Evolutionary conservation across 768 basidiomycete genomes (phyloP), one percentile per base, ranked within the genome.

Genomic region (Paxillus rubicundulus): DNA sequence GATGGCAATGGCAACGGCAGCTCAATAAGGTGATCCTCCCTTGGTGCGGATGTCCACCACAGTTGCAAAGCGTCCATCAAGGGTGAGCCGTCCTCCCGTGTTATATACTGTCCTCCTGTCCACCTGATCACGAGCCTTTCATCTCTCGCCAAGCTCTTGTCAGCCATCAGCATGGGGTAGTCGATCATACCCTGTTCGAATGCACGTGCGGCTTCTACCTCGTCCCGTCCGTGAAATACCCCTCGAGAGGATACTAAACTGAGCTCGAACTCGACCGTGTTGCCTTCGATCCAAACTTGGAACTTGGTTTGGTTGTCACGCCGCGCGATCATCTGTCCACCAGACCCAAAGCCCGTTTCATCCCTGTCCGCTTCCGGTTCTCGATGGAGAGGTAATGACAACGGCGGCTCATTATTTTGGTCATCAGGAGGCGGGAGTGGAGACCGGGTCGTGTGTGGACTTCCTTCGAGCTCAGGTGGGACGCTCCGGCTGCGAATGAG

Each of bases 111-210:
- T 45, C 79, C 77, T 9, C 76, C 79, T 37, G 78, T 76, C 84
- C 90, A 95, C 53, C 81, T 77, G 46, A 95, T 80, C 3, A 92
- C 87, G 34, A 96, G 76, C 27, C 78, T 70, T 8, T 82, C 79
- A 60, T 87, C 80, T 33, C 76, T 70, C 5, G 87, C 80, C 24
- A 92, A 66, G 6, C 66, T 64, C 13, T 81, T 82, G 50, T 92
- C 83, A 28, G 80, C 76, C 47, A 96, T 66, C 52, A 97, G 86
- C 30, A 68, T 72, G 17, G 77, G 65, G 60, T 86, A 90, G 30
- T 84, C 78, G 24, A 96, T 70, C 56, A 81, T 79, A 13, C 81
- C 80, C n/a, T 71, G 63, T 17, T 81, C 74, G 63, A 95, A 92
- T 1, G 74, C 41, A 47, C 74, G 67, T 2, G 77, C 74, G 9